Conservation (phyloP, 2,329 filamentous ascomycete species). For the Sporothrix pseudoabietina region DNA sequence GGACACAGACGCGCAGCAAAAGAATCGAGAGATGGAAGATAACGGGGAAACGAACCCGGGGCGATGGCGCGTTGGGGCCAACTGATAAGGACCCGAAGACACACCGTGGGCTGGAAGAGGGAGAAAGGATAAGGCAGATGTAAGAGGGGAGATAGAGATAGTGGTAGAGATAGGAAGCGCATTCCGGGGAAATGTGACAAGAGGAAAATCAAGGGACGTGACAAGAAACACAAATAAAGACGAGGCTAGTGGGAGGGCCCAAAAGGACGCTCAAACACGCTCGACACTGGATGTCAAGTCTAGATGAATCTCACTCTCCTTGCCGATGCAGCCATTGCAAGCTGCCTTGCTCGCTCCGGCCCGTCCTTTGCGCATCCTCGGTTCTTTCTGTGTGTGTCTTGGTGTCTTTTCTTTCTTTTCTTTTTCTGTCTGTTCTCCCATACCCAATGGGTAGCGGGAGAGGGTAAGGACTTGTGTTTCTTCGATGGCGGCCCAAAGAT, state of each 20-base stretch:
- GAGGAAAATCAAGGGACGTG: background rate
- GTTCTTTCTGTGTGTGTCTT: background rate
- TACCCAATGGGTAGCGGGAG: background rate
- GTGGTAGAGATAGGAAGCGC: constrained; percentile 22
- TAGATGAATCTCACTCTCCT: background rate
- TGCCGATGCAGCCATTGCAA: constrained; percentile 5
- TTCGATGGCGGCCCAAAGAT: constrained; percentile 9
- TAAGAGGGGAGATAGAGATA: background rate
- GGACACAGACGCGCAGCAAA: background rate
- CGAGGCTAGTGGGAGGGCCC: background rate
- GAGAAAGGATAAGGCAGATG: background rate
- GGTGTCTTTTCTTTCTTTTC: no score
- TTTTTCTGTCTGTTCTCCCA: no score
- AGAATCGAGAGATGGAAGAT: constrained; percentile 25
- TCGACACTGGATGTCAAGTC: constrained; percentile 1
- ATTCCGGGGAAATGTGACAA: constrained; percentile 23
- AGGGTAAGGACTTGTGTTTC: background rate
- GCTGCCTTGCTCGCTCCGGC: background rate
- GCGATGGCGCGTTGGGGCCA: background rate
- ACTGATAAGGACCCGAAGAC: constrained; percentile 11
- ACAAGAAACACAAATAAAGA: background rate
- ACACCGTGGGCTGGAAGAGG: background rate
- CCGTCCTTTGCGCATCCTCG: constrained; percentile 10
- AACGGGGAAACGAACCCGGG: constrained; percentile 12
- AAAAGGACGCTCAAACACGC: background rate